Percentiles rank a stretch among this genome's conserved stretches.
phyloP scores from a whole-genome alignment of 2,329 filamentous ascomycete species.

The Orbilia ellipsospora region DNA sequence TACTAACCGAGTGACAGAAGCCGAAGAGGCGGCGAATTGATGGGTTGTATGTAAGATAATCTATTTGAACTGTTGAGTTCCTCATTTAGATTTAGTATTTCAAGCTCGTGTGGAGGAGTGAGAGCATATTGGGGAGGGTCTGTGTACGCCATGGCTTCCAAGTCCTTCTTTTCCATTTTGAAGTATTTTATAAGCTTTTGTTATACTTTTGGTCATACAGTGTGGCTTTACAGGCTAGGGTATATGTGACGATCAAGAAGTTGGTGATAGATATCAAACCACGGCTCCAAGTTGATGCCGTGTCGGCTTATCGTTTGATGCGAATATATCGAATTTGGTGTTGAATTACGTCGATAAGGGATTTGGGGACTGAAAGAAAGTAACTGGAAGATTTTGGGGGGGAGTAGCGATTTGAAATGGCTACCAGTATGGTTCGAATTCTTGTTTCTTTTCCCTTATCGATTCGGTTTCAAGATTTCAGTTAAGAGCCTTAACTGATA shows the following conservation, averaged over 20 bases:
- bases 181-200: constrained; percentile 19
- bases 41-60: constrained; percentile 39
- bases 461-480: constrained; percentile 28
- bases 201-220: too few relatives aligned
- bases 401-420: constrained; percentile 19
- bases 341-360: too few relatives aligned
- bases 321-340: too few relatives aligned
- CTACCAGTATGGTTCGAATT: too few relatives aligned
- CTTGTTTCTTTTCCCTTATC: not conserved
- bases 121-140: constrained; percentile 53
- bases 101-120: constrained; percentile 51
- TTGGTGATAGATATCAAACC: too few relatives aligned
- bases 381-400: constrained; percentile 2
- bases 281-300: too few relatives aligned
- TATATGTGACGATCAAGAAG: too few relatives aligned
- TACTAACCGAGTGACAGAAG: constrained; percentile 46
- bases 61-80: constrained; percentile 34
- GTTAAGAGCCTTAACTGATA: constrained; percentile 21
- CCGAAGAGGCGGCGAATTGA: constrained; percentile 42
- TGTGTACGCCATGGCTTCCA: constrained; percentile 53
- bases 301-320: too few relatives aligned
- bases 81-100: constrained; percentile 56
- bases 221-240: too few relatives aligned
- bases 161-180: constrained; percentile 51
- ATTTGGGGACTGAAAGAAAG: too few relatives aligned